Base-by-base conservation (phyloP, 225 moss, liverwort and hornwort species). In the Straminergon stramineum region DNA sequence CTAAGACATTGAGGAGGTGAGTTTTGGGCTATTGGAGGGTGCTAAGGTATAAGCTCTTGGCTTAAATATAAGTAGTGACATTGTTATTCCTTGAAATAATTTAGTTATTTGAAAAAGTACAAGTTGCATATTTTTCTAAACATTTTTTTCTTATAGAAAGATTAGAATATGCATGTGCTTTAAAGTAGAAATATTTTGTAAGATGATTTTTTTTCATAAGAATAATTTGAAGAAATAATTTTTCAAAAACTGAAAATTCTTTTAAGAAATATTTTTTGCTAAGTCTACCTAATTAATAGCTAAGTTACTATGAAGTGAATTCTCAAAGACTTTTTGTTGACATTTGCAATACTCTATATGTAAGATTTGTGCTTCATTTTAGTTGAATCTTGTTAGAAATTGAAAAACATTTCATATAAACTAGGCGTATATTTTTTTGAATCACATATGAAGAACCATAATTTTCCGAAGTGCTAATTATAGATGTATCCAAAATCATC, bases 21-120 rank as follows among this genome's bases (percentile, higher is more conserved):
- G 0, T 43, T 27, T 0, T 16, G 0, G 1, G 2, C 17, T 16
- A 28, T 17, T 74, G 28, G 6, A 28, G 0, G 43, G 45, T 74
- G 2, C 27, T 43, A 27, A 23, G 16, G 10, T 30, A 6, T 48
- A 1, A 75, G 48, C 18, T 11, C 5, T 77, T 14, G 22, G 14
- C 13, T 8, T 52, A 20, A 20, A 20, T 51, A 75, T 51, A 2
- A 34, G 0, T 34, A 13, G 5, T 22, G 7, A 21, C 0, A 77
- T 22, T 2, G 2, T 77, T 45, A 74, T 27, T 52, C 1, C 0
- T 52, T 76, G 6, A 52, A 76, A 52, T 78, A 37, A 22, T 55
- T 15, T 4, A 35, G 4, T 7, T 2, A 14, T 7, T 7, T 14
- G 0, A 23, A 35, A 52, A 55, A 55, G 0, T 74, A 35, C 15